Evolutionary conservation across 2,329 filamentous ascomycete species (phyloP).

Genomic region (Colletotrichum cordylinicola): DNA sequence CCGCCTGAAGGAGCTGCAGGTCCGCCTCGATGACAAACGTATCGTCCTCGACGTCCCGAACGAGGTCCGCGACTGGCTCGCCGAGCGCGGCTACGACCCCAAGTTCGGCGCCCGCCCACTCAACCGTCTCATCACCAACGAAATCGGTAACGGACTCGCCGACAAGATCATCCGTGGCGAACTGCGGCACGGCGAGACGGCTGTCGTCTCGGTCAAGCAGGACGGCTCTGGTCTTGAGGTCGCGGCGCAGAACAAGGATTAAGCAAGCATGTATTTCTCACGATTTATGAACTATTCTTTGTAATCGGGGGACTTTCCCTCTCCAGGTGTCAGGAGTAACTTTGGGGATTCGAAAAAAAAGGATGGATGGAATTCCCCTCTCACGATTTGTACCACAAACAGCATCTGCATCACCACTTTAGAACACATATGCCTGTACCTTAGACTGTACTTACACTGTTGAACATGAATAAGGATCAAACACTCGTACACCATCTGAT

Average conservation of each 20-base stretch:
- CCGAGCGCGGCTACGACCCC: constrained; percentile 88
- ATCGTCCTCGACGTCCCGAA: constrained; percentile 77
- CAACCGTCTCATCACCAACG: constrained; percentile 87
- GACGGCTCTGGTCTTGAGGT: constrained; percentile 66
- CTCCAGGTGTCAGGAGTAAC: background rate
- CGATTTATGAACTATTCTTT: background rate
- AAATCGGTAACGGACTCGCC: constrained; percentile 87
- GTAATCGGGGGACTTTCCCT: background rate
- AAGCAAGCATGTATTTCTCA: background rate
- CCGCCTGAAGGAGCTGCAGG: constrained; percentile 82
- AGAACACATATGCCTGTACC: background rate
- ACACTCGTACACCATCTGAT: background rate
- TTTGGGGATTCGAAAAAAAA: background rate
- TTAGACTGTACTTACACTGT: background rate
- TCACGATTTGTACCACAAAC: background rate
- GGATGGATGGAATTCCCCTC: background rate
- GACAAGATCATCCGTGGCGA: constrained; percentile 91
- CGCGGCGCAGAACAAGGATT: constrained; percentile 3
- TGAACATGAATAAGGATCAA: background rate
- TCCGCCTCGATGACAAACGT: constrained; percentile 81
- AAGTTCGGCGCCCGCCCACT: constrained; percentile 89
- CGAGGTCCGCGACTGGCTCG: constrained; percentile 84
- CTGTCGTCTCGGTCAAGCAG: constrained; percentile 71
- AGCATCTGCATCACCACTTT: background rate
- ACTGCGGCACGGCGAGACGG: constrained; percentile 77